Percentiles rank a stretch among this genome's conserved stretches.
Conservation (phyloP, 345 rosid genomes). For the Salix koriyanagi region DNA sequence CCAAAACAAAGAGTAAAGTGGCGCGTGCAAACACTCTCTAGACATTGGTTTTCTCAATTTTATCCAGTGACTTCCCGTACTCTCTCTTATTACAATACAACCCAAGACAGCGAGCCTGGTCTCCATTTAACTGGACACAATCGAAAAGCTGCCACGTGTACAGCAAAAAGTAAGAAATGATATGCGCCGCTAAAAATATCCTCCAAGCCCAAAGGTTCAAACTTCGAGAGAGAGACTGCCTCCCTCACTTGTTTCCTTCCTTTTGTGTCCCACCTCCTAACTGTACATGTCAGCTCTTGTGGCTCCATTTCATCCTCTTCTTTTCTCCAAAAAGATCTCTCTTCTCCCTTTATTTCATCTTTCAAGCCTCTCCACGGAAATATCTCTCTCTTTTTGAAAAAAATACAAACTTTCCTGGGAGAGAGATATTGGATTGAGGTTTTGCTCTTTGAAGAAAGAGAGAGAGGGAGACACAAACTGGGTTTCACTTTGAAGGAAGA, state of each 20-base stretch:
- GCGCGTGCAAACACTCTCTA: too few species aligned
- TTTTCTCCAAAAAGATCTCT: background rate
- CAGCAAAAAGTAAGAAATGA: background rate
- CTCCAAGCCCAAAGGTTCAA: background rate
- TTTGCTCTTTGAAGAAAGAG: background rate
- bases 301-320: constrained; percentile 20
- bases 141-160: background rate
- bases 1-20: too few species aligned
- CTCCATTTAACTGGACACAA: background rate
- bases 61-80: too few species aligned
- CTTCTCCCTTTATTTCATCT: background rate
- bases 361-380: background rate
- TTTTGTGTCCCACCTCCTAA: background rate
- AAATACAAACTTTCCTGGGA: too few species aligned
- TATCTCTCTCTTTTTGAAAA: too few species aligned
- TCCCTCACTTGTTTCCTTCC: too few species aligned
- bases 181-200: background rate
- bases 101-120: background rate
- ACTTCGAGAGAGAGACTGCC: background rate
- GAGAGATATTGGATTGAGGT: too few species aligned
- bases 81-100: background rate
- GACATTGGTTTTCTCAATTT: too few species aligned
- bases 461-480: background rate
- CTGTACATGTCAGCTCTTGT: background rate
- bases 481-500: background rate